A percentile compares a stretch with the other conserved stretches of the same genome.
These are phyloP conservation scores for Beauveria bassiana DNA, from an alignment of 2,329 filamentous ascomycete species.

Conservation along the genomic window DNA sequence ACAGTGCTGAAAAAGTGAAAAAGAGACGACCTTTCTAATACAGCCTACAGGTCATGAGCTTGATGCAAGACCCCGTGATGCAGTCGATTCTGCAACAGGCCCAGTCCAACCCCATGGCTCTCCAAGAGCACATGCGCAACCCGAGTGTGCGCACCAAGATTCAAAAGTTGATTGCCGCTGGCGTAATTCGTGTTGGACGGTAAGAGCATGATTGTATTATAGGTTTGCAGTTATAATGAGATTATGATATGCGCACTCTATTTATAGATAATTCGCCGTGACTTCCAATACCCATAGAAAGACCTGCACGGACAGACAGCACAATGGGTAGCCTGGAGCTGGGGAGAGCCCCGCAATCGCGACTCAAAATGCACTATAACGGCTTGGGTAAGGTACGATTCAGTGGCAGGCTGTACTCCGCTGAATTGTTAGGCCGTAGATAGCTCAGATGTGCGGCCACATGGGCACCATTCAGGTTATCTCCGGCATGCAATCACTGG, in stretches of 20 bases:
- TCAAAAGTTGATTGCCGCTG: conserved; percentile 87
- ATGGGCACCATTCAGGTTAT: no score
- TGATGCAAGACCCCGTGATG: conserved; percentile 96
- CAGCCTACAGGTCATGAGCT: conserved; percentile 61
- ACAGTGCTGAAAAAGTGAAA: not conserved
- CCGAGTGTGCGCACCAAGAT: conserved; percentile 77
- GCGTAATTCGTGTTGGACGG: conserved; percentile 72
- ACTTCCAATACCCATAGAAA: not conserved
- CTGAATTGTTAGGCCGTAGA: no score
- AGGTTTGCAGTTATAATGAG: conserved; percentile 10
- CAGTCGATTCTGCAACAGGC: conserved; percentile 95
- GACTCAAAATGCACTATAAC: not conserved
- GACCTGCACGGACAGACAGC: no score
- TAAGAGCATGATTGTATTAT: conserved; percentile 11
- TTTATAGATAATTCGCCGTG: not conserved
- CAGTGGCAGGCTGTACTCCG: no score
- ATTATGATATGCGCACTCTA: conserved; percentile 2
- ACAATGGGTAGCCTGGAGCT: not conserved
- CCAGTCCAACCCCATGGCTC: conserved; percentile 81
- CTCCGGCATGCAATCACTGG: no score
- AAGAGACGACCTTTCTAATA: conserved; percentile 19
- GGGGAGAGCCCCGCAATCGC: not conserved
- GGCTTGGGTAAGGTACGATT: no score
- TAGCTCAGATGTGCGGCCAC: no score
- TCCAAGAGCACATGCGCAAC: conserved; percentile 98